Conservation (phyloP, 1,284 basidiomycete species). For the Malassezia psittaci region DNA sequence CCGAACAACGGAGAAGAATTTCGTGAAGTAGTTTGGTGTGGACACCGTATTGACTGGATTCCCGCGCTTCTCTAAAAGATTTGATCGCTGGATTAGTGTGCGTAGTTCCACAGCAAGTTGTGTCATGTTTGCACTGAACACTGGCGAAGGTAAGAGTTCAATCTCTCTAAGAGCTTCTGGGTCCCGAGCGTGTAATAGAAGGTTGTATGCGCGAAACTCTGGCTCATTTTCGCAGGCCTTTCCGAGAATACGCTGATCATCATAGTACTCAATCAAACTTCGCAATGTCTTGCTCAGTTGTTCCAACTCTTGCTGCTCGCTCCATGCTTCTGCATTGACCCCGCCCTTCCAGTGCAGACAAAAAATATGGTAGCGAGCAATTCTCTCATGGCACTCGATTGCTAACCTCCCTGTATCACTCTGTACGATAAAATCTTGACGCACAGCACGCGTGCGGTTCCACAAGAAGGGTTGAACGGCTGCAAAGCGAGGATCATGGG, state of each 20-base stretch:
- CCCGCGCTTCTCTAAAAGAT: constrained; percentile 53
- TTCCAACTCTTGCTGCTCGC: constrained; percentile 68
- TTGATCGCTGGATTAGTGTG: constrained; percentile 66
- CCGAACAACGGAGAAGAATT: constrained; percentile 52
- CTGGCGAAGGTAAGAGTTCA: constrained; percentile 63
- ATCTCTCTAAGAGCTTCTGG: constrained; percentile 60
- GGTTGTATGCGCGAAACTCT: constrained; percentile 90
- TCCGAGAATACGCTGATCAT: constrained; percentile 60
- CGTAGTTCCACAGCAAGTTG: constrained; percentile 72
- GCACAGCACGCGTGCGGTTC: constrained; percentile 77
- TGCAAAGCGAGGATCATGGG: constrained; percentile 53
- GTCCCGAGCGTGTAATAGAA: constrained; percentile 81
- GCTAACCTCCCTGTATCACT: constrained; percentile 65
- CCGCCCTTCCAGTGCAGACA: constrained; percentile 59
- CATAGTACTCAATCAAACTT: constrained; percentile 83
- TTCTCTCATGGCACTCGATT: constrained; percentile 83
- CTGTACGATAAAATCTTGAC: constrained; percentile 92
- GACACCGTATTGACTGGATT: constrained; percentile 51
- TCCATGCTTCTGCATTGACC: constrained; percentile 56
- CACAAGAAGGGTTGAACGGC: constrained; percentile 74
- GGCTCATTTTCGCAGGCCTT: constrained; percentile 68
- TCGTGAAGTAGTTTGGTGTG: constrained; percentile 56
- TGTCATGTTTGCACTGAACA: constrained; percentile 66
- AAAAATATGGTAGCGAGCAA: constrained; percentile 84
- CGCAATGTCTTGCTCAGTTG: constrained; percentile 81